Conservation (phyloP, 2,329 filamentous ascomycete species). For the Aspergillus hiratsukae region DNA sequence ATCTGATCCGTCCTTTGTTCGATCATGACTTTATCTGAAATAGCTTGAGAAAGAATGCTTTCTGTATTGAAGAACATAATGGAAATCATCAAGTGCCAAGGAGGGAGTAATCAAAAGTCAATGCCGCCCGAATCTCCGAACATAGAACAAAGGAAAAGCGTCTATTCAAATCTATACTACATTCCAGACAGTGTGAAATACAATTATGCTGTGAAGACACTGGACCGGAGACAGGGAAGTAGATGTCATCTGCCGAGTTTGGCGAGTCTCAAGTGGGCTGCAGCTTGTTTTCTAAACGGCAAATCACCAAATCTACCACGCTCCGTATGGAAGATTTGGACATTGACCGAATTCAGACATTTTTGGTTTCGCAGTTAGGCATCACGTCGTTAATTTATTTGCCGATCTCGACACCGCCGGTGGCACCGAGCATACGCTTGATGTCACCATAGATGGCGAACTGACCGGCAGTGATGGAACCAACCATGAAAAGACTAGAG, state of each 20-base stretch:
- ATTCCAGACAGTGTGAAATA: background rate
- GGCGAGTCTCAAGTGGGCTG: background rate
- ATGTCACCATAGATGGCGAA: slow-evolving; percentile 83
- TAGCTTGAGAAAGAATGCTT: background rate
- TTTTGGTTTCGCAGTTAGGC: background rate
- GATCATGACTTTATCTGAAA: background rate
- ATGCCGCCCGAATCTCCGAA: background rate
- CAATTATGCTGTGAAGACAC: background rate
- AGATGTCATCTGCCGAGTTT: background rate
- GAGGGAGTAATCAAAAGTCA: background rate
- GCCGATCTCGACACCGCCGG: slow-evolving; percentile 69
- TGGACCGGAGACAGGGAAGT: background rate
- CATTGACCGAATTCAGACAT: background rate
- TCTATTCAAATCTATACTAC: background rate
- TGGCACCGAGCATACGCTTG: slow-evolving; percentile 66
- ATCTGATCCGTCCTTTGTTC: background rate
- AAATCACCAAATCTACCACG: background rate
- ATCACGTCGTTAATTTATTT: slow-evolving; percentile 33
- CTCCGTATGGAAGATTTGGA: background rate
- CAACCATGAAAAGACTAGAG: slow-evolving; percentile 42
- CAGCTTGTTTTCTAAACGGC: background rate
- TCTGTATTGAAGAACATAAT: background rate
- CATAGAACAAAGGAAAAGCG: background rate
- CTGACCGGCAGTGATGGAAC: slow-evolving; percentile 72
- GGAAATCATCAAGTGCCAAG: background rate